Evolutionary conservation across 2,329 filamentous ascomycete species (phyloP).

Genomic region (Trichoderma sp.): DNA sequence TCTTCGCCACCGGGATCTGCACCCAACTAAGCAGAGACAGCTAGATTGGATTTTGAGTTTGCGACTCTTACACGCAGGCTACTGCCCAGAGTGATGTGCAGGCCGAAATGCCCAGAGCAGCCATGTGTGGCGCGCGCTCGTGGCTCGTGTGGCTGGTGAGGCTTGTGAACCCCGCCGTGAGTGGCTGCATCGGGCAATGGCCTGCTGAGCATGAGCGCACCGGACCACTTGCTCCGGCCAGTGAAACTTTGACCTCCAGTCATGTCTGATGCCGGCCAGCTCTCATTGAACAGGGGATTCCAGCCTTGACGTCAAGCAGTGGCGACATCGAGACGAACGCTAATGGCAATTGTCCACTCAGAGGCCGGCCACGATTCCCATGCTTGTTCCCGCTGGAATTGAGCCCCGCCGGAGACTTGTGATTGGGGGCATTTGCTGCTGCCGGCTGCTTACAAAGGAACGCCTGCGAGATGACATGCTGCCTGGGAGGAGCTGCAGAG

Average conservation of each 20-base stretch:
- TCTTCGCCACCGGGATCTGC: background rate
- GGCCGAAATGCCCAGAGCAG: background rate
- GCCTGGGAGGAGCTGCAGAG: no score
- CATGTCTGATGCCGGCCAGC: background rate
- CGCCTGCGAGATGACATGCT: no score
- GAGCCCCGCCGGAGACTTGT: no score
- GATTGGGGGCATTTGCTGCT: no score
- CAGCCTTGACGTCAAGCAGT: background rate
- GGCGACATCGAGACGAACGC: background rate
- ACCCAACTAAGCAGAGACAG: background rate
- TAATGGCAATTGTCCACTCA: background rate
- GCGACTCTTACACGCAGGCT: background rate
- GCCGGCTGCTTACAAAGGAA: no score
- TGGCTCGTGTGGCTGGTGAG: background rate
- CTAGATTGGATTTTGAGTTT: background rate
- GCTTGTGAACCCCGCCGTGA: background rate
- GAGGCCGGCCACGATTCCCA: background rate
- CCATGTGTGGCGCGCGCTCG: background rate
- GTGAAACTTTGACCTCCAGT: background rate
- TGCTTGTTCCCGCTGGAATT: background rate
- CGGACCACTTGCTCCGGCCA: background rate
- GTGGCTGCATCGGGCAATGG: background rate
- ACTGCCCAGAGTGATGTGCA: background rate
- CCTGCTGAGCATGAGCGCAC: background rate
- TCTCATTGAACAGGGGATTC: background rate